Base-by-base conservation (phyloP, 306 rosid genomes). In the Quercus bicolor region DNA sequence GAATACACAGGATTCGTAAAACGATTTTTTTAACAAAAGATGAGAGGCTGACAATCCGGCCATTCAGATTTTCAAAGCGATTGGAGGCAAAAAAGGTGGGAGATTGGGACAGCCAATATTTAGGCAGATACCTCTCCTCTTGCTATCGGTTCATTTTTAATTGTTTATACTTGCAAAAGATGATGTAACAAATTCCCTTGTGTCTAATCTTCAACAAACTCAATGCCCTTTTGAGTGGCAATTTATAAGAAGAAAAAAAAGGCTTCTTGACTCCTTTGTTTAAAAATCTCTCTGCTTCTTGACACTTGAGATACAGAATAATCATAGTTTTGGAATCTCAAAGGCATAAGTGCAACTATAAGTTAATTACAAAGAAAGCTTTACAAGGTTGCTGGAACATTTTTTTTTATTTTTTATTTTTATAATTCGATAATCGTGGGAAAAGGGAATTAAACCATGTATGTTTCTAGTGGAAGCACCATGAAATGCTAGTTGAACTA, bases 151-250 rank as follows among this genome's bases (percentile, higher is more conserved):
- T 53, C 62, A 24, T 61, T 29, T 15, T 68, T 54, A 37, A 37
- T 7, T 37, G 0, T 37, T 37, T 8, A 8, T 48, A 16, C 54
- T 61, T 55, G 57, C 76, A 78, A 78, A 79, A 61, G 57, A 76
- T 77, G 31, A 56, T 28, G 45, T 68, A 40, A 78, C 78, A 53
- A 21, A 74, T 72, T n/a, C 70, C 70, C 68, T 60, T 76, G 37
- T 75, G 29, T 68, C 56, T 12, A 33, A 5, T 34, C 40, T 1
- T 34, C 71, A 40, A 55, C 74, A 23, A 52, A 71, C 56, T 72
- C 51, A 31, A 0, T 2, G 3, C 15, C 34, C 51, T 33, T 66
- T 19, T 9, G 5, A 19, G 48, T 33, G 24, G 20, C 11, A 31
- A 26, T 28, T 15, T 26, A 64, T 37, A 37, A 37, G 45, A 37